Evolutionary conservation across 2,329 filamentous ascomycete species (phyloP), one percentile per base, ranked within the genome.

Genomic region (Phialophora chinensis): DNA sequence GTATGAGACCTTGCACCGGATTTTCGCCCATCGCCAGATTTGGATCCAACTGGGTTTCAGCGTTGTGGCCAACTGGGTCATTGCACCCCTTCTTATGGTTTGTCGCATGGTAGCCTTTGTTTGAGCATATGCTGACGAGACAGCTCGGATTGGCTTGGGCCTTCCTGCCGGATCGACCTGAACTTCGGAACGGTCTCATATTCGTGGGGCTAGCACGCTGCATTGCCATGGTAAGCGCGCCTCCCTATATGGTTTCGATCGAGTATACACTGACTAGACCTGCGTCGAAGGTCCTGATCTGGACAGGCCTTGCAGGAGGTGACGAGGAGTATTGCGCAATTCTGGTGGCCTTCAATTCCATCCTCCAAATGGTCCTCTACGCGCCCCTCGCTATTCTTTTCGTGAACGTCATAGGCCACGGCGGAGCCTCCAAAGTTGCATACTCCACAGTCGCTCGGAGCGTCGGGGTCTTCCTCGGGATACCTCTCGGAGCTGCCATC

Each of bases 201-300:
- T 86, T 96, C 4, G 92, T 96, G 0, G 92, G 93, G 0, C 80
- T 97, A 0, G 93, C 91, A 5, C 82, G 92, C 60, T 97, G 93
- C 72, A 96, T 96, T 68, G 92, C 92, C 33, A 96, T 96, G 92
- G 91, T 90, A 75, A 66, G 42, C 23, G 33, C 14, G 4, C 33
- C 54, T 25, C 12, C 10, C 6, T n/a, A 3, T n/a, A 12, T 53
- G 8, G 1, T 27, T 53, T 14, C 23, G 7, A 14, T 53, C 23
- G 10, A 53, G 27, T 8, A 44, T n/a, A n/a, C 6, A n/a, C 38
- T 44, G 38, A 44, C 38, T 17, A 27, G 17, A 17, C 5, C 38
- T 44, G 17, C 38, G 6, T 20, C 5, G 38, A 12, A 84, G 82
- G 82, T 88, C 1, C 78, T 91, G 2, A 90, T 96, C 67, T 96